These are phyloP conservation scores for Boletus subluridellus DNA, from an alignment of 1,284 basidiomycete genomes.

Conservation along the genomic window DNA sequence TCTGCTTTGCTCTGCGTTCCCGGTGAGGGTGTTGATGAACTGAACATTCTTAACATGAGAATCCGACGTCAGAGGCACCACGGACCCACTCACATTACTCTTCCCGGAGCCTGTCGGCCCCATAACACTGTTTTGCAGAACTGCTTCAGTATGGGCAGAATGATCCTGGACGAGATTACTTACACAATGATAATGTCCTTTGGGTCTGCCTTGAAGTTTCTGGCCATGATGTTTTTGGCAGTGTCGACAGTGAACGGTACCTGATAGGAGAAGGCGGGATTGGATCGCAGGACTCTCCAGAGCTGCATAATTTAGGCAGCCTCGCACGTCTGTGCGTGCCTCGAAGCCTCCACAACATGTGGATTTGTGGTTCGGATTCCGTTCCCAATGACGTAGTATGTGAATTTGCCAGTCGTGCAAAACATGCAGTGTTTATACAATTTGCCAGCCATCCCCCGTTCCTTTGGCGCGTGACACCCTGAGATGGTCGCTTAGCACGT, in stretches of 20 bases:
- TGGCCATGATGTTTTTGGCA: slow-evolving; percentile 1
- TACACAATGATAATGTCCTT: slow-evolving; percentile 16
- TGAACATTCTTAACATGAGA: neutral
- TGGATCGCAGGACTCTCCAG: too few relatives aligned
- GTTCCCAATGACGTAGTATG: too few relatives aligned
- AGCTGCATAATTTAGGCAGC: too few relatives aligned
- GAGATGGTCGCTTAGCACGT: too few relatives aligned
- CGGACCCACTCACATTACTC: slow-evolving; percentile 16
- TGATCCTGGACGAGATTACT: neutral
- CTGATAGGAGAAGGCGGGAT: neutral
- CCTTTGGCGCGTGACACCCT: too few relatives aligned
- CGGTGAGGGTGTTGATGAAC: slow-evolving; percentile 21
- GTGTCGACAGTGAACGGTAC: neutral
- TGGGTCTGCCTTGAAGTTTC: slow-evolving; percentile 7
- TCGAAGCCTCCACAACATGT: too few relatives aligned
- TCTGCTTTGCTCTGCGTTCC: neutral
- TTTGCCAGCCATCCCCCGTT: too few relatives aligned
- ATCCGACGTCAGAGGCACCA: neutral
- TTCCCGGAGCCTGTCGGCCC: slow-evolving; percentile 25
- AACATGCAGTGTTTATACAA: too few relatives aligned
- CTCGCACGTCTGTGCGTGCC: too few relatives aligned
- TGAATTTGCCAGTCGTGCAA: too few relatives aligned
- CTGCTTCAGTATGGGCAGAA: neutral
- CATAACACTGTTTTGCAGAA: slow-evolving; percentile 16
- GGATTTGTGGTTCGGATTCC: too few relatives aligned